Evolutionary conservation across 2,329 filamentous ascomycete species (phyloP), one percentile per base, ranked within the genome.

Genomic region (Aureobasidium namibiae): DNA sequence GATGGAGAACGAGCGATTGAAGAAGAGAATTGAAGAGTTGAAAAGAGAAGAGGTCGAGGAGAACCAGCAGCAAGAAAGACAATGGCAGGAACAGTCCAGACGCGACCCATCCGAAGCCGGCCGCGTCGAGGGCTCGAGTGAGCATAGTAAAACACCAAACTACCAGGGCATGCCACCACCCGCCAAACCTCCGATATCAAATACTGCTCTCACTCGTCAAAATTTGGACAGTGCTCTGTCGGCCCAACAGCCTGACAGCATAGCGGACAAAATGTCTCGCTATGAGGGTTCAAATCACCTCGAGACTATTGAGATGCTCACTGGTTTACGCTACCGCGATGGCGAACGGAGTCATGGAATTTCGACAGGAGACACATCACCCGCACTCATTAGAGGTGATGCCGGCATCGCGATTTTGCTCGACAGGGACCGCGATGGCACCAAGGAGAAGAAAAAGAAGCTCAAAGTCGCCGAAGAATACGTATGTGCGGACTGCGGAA

Each of bases 401-500:
- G 90, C 84, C 9, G 91, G 91, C 52, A 92, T 95, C 62, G 87
- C 88, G 8, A 94, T 95, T 54, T 84, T 90, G 0, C 75, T 88
- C 34, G 90, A 95, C 64, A 84, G 90, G 63, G 90, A 94, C 61
- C 80, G 82, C 14, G 78, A 87, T 50, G 80, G 80, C 13, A 85
- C 82, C 0, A 92, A 95, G 74, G 92, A 95, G 73, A 95, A 87
- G 71, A 86, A 95, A 78, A 89, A 88, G 78, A 95, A 95, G 72
- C 77, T 90, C 48, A 96, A 96, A 71, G 80, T 80, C 44, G 78
- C 79, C 10, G 82, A 96, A 69, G 92, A 96, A 77, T 96, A 96
- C 70, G 90, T 96, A 38, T 97, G 92, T 73, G 92, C 90, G 1
- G 92, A 96, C 72, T 97, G 92, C 74, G 92, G 92, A 78, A 96